phyloP scores from a whole-genome alignment of 164 flowering plant genomes.

The Umbellularia californica region DNA sequence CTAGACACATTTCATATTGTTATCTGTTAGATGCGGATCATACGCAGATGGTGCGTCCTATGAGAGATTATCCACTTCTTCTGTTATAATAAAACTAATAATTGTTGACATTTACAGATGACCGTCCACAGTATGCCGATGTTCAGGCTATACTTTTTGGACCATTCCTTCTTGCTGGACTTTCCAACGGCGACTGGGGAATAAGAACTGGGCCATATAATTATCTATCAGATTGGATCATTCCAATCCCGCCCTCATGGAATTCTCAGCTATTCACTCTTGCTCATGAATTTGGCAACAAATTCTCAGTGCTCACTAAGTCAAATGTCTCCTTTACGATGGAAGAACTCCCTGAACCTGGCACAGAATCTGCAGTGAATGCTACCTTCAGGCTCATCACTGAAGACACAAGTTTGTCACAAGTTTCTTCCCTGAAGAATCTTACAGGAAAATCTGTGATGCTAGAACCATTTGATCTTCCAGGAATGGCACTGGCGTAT shows the following conservation, averaged over 20 bases:
- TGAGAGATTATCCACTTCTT: neutral
- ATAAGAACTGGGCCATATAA: slow-evolving; percentile 30
- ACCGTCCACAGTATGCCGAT: slow-evolving; percentile 59
- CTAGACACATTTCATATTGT: too few species aligned
- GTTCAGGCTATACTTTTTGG: slow-evolving; percentile 80
- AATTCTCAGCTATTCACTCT: slow-evolving; percentile 56
- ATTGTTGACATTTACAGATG: slow-evolving; percentile 47
- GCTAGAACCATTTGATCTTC: slow-evolving; percentile 31
- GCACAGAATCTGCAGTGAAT: slow-evolving; percentile 44
- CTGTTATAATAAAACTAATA: slow-evolving; percentile 29
- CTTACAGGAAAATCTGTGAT: slow-evolving; percentile 23
- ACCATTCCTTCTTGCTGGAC: slow-evolving; percentile 82
- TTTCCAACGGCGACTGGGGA: slow-evolving; percentile 48
- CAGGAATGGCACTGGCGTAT: slow-evolving; percentile 22
- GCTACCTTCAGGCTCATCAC: slow-evolving; percentile 72
- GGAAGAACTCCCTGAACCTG: slow-evolving; percentile 43
- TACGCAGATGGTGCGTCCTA: too few species aligned
- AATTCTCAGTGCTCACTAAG: slow-evolving; percentile 32
- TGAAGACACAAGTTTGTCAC: slow-evolving; percentile 18
- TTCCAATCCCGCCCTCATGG: slow-evolving; percentile 47
- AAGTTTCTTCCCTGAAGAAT: slow-evolving; percentile 18
- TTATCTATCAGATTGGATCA: slow-evolving; percentile 56
- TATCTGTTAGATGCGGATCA: too few species aligned
- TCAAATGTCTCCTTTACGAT: slow-evolving; percentile 40
- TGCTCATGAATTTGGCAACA: slow-evolving; percentile 31